A percentile compares a stretch with the other conserved stretches of the same genome.
These are phyloP conservation scores for Hydrangea macrophylla DNA, from an alignment of 148 eudicot species.

Conservation along the genomic window DNA sequence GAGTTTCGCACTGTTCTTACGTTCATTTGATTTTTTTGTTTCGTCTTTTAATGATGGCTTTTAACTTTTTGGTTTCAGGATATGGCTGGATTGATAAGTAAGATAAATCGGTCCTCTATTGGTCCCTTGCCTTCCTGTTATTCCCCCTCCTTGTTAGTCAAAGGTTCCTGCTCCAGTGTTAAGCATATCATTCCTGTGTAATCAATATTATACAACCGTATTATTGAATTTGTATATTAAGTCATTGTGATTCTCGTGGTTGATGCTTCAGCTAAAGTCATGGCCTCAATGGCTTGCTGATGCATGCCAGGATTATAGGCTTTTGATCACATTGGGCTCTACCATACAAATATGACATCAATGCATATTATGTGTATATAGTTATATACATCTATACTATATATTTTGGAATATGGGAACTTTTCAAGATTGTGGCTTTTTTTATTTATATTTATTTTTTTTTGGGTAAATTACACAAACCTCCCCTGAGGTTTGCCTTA, in stretches of 20 bases:
- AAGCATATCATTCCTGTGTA: not conserved
- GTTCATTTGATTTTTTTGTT: not conserved
- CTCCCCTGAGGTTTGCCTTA: too few species aligned
- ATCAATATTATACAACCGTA: not conserved
- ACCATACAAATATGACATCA: not conserved
- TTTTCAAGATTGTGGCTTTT: too few species aligned
- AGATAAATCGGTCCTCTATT: slow-evolving; percentile 91
- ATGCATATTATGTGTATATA: not conserved
- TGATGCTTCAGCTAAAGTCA: not conserved
- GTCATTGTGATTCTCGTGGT: not conserved
- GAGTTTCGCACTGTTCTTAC: not conserved
- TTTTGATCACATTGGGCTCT: not conserved
- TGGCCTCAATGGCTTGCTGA: not conserved
- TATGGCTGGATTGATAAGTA: slow-evolving; percentile 98
- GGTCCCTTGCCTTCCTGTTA: slow-evolving; percentile 97
- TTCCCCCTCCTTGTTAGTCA: slow-evolving; percentile 88
- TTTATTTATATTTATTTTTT: too few species aligned
- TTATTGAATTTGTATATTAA: not conserved
- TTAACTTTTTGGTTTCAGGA: slow-evolving; percentile 53
- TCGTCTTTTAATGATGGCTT: slow-evolving; percentile 2
- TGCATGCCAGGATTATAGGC: not conserved
- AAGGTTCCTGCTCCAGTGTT: slow-evolving; percentile 1
- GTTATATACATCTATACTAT: too few species aligned
- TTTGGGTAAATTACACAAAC: too few species aligned
- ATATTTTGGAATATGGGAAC: too few species aligned